phyloP scores from a whole-genome alignment of 2,329 filamentous ascomycete genomes.

The Thermoascus crustaceus region DNA sequence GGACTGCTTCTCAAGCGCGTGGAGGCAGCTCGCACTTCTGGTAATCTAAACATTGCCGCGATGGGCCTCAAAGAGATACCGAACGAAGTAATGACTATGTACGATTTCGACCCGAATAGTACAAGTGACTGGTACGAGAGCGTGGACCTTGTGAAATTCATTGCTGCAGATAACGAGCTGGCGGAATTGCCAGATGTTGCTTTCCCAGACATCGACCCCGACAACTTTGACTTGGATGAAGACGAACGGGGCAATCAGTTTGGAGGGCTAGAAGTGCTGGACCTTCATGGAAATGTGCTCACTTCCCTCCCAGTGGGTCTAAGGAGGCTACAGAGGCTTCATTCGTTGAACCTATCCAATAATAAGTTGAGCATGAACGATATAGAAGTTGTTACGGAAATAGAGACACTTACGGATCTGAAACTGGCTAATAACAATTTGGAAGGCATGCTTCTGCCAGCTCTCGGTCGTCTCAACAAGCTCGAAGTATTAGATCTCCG shows the following conservation, averaged over 20 bases:
- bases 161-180: conserved; percentile 85
- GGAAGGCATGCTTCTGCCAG: conserved; percentile 56
- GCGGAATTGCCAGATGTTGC: conserved; percentile 62
- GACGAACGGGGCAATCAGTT: conserved; percentile 67
- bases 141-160: conserved; percentile 74
- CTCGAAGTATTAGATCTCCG: conserved; percentile 77
- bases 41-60: conserved; percentile 79
- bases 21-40: conserved; percentile 63
- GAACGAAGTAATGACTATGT: conserved; percentile 79
- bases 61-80: conserved; percentile 75
- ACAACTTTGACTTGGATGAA: conserved; percentile 55
- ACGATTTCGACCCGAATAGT: conserved; percentile 62
- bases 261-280: conserved; percentile 68
- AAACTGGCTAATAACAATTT: conserved; percentile 73
- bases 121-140: conserved; percentile 78
- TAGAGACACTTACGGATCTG: conserved; percentile 65
- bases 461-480: conserved; percentile 55
- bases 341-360: conserved; percentile 73
- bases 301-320: conserved; percentile 66
- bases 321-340: conserved; percentile 63
- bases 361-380: conserved; percentile 69
- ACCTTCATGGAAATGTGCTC: conserved; percentile 79
- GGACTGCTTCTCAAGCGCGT: conserved; percentile 68
- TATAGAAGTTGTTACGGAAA: conserved; percentile 65
- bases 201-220: conserved; percentile 63